Percentiles rank a stretch among this genome's conserved stretches.
These are phyloP conservation scores for Komagataella ulmi DNA, from an alignment of 805 yeast species.

Conservation along the genomic window DNA sequence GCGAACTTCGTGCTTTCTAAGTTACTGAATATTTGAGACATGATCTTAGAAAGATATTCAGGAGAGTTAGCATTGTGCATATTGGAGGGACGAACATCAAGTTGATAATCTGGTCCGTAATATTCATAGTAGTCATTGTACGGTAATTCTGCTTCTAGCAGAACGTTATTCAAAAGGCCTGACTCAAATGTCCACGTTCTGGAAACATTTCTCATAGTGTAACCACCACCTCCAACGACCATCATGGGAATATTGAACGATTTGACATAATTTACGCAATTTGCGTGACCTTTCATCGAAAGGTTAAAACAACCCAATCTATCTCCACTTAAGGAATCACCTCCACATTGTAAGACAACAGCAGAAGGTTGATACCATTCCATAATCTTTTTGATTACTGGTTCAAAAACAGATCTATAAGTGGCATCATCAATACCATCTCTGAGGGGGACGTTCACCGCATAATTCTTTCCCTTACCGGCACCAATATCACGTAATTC, in stretches of 20 bases:
- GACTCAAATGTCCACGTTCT: constrained; percentile 93
- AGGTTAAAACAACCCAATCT: constrained; percentile 91
- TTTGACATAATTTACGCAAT: constrained; percentile 82
- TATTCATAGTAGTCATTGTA: constrained; percentile 95
- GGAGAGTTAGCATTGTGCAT: constrained; percentile 95
- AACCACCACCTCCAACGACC: constrained; percentile 98
- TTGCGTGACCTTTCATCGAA: constrained; percentile 90
- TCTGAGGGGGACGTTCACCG: constrained; percentile 75
- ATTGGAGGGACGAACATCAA: constrained; percentile 89
- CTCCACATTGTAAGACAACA: constrained; percentile 96
- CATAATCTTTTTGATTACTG: constrained; percentile 62
- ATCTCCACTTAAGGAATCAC: constrained; percentile 93
- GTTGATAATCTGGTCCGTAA: constrained; percentile 92
- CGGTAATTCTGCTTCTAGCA: constrained; percentile 68
- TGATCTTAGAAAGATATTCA: constrained; percentile 76
- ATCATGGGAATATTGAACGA: constrained; percentile 79
- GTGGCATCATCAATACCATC: constrained; percentile 93
- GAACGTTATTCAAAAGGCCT: constrained; percentile 70
- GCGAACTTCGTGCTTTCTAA: constrained; percentile 87
- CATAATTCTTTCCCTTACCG: constrained; percentile 70
- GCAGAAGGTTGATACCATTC: constrained; percentile 93
- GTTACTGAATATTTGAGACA: constrained; percentile 63
- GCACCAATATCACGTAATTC: constrained; percentile 75
- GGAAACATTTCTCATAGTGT: constrained; percentile 94
- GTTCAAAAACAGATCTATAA: constrained; percentile 78